Evolutionary conservation across 2,329 filamentous ascomycete species (phyloP), one percentile per base, ranked within the genome.

Genomic region (Colletotrichum trifolii): DNA sequence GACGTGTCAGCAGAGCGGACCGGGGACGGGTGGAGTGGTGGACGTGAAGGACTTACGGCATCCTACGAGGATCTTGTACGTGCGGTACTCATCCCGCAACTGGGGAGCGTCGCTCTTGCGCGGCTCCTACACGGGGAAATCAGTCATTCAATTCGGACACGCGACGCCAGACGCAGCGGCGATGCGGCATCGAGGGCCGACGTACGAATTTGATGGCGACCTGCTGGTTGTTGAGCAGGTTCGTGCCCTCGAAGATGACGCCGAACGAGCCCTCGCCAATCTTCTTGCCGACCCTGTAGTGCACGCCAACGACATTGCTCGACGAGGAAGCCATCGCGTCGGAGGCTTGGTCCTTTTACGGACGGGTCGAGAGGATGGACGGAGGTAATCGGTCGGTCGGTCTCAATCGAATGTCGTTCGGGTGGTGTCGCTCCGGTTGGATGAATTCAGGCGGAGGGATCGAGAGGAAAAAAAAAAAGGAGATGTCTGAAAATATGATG

Each of bases 231-330:
- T 99, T 99, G 79, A 99, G 86, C 73, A 99, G 87, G 79, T 99
- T 99, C 75, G 94, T 98, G 72, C 96, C 96, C 81, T 98, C 96
- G 76, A 98, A 98, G 77, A 98, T 97, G 73, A 98, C 96, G 84
- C 95, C 95, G 76, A 98, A 98, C 43, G 94, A 97, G 70, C 95
- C 95, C 87, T 98, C 96, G 78, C 96, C 96, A 73, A 99, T 98
- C 85, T 99, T 99, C 88, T 98, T 98, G 74, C 96, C 96, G 71
- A 99, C 96, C 71, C 96, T 89, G 81, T 99, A 99, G 83, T 99
- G 96, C 71, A 99, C 96, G 77, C 96, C 96, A 75, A 98, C 96
- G 72, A 99, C 96, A 81, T 98, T 98, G 68, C 94, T 97, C 69
- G 93, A 96, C 66, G 91, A 93, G 69, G 92, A 94, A 64, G 93